Conservation (phyloP, 495 filamentous ascomycete species). For the Tetracladium marchalianum region DNA sequence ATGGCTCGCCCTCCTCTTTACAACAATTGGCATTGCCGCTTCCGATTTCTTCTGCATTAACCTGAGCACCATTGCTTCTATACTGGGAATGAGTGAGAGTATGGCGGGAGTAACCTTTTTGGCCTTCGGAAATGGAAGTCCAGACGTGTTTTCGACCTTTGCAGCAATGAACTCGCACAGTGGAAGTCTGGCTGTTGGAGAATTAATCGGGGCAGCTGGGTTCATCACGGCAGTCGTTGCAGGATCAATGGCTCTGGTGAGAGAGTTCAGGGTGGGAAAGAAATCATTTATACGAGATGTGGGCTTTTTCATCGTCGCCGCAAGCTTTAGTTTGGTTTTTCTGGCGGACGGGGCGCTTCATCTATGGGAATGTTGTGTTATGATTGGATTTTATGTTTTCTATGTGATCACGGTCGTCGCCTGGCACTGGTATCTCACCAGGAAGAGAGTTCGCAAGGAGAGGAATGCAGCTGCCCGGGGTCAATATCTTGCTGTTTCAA, state of each 20-base stretch:
- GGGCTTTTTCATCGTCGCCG: conserved; percentile 82
- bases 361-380: conserved; percentile 78
- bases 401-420: conserved; percentile 83
- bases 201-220: conserved; percentile 87
- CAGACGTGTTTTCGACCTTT: conserved; percentile 97
- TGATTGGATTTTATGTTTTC: conserved; percentile 88
- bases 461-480: conserved; percentile 61
- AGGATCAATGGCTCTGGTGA: conserved; percentile 93
- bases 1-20: conserved; percentile 90
- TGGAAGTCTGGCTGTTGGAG: conserved; percentile 89
- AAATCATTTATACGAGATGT: conserved; percentile 89
- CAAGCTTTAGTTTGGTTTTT: conserved; percentile 80
- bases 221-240: conserved; percentile 97
- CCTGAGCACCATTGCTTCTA: conserved; percentile 77
- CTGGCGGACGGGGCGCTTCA: conserved; percentile 76
- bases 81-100: conserved; percentile 89
- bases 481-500: conserved; percentile 59
- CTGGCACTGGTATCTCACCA: conserved; percentile 81
- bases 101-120: conserved; percentile 94
- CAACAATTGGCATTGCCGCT: conserved; percentile 95
- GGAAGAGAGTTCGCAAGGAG: conserved; percentile 45
- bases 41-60: conserved; percentile 98
- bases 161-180: conserved; percentile 96
- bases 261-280: conserved; percentile 83
- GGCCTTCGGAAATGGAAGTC: conserved; percentile 97